Evolutionary conservation across 2,329 filamentous ascomycete species (phyloP).

Genomic region (Alternaria metachromatica): DNA sequence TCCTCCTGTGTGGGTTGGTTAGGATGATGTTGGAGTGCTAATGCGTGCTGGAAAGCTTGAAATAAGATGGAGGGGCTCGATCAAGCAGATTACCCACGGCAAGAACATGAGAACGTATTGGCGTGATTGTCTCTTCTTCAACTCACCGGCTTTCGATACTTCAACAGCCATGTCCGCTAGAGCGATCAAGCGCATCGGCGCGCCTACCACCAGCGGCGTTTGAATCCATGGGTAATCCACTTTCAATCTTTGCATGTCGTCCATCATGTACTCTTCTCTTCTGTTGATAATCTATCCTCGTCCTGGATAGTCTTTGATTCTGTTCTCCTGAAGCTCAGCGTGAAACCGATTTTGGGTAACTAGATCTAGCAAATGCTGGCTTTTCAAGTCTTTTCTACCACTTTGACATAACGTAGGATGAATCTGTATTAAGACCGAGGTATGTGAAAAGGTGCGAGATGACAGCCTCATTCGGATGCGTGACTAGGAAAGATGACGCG

Average conservation of each 20-base stretch:
- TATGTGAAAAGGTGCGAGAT: not conserved
- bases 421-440: not conserved
- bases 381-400: not conserved
- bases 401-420: fast-evolving
- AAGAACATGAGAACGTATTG: not conserved
- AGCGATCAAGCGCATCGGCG: conserved; percentile 73
- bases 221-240: conserved; percentile 65
- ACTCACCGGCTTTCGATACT: conserved; percentile 61
- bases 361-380: not conserved
- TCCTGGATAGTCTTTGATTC: not conserved
- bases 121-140: not conserved
- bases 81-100: fast-evolving
- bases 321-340: too few relatives aligned
- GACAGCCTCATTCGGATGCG: not conserved
- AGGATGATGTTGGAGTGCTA: not conserved
- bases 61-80: not conserved
- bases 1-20: conserved; percentile 44
- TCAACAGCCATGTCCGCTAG: conserved; percentile 64
- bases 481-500: not conserved
- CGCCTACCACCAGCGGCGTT: conserved; percentile 64
- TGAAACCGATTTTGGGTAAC: not conserved
- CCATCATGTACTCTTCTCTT: conserved; percentile 2
- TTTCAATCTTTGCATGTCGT: conserved; percentile 27
- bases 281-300: not conserved
- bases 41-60: not conserved